Conservation (phyloP, 345 rosid species). For the Noccaea bulbosa region DNA sequence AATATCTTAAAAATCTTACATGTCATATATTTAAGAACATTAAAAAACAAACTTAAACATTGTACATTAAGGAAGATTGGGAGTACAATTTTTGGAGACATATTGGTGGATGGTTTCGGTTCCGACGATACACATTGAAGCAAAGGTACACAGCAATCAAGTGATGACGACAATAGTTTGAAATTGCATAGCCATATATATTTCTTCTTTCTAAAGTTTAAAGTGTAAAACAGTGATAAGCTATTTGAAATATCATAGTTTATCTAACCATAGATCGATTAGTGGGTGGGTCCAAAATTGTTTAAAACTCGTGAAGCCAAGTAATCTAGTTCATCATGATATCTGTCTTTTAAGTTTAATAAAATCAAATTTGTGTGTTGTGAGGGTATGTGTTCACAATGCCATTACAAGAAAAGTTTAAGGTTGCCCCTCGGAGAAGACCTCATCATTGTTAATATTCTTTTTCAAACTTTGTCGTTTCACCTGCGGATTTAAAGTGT, state of each 20-base stretch:
- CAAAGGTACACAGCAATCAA: slow-evolving; percentile 10
- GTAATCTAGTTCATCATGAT: slow-evolving; percentile 36
- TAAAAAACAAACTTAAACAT: no score
- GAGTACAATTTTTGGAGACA: neutral
- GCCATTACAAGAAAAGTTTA: slow-evolving; percentile 42
- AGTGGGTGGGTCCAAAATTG: slow-evolving; percentile 43
- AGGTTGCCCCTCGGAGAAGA: slow-evolving; percentile 39
- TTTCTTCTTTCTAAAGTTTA: neutral
- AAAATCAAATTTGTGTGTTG: slow-evolving; percentile 6
- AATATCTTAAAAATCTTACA: no score
- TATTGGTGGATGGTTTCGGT: neutral
- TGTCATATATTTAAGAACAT: no score
- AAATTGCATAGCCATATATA: slow-evolving; percentile 4
- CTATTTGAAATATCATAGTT: slow-evolving; percentile 20
- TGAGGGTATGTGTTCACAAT: slow-evolving; percentile 14
- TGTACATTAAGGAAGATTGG: no score
- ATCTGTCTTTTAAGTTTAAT: slow-evolving; percentile 32
- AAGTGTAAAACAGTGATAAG: slow-evolving; percentile 11
- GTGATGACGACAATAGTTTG: slow-evolving; percentile 4
- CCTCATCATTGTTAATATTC: slow-evolving; percentile 36
- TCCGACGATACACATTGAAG: slow-evolving; percentile 4
- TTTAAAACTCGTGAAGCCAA: slow-evolving; percentile 42
- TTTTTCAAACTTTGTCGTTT: slow-evolving; percentile 21
- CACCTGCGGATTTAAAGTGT: slow-evolving; percentile 35
- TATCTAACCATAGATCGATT: slow-evolving; percentile 5